Evolutionary conservation across 495 filamentous ascomycete species (phyloP), one percentile per base, ranked within the genome.

Genomic region (Bathelium albidoporum): DNA sequence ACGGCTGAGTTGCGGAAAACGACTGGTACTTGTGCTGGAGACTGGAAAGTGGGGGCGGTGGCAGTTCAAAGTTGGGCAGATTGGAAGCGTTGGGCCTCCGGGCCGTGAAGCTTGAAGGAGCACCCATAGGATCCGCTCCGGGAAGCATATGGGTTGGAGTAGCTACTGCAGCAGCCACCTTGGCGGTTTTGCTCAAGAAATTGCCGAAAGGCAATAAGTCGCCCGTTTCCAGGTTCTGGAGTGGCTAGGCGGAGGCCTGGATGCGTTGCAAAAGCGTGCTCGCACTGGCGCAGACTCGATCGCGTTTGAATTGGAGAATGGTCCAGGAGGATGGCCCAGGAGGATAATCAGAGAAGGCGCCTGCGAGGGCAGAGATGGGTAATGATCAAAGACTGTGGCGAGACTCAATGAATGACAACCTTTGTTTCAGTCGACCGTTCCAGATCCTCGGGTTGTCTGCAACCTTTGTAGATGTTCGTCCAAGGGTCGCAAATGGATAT

Each of bases 1-100:
- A 66, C 60, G 70, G 71, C 72, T 84, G 70, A 73, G 73, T 62
- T 73, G 79, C 72, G 75, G 73, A 71, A 49, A 72, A 70, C 53
- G 72, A 68, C 0, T 73, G 69, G 65, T 79, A 82, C 67, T 83
- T 84, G 44, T 75, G 70, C 31, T 70, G 64, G 59, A 71, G 43
- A 34, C 32, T 44, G 22, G 64, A 66, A 41, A 70, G 62, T 14
- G 62, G 74, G 31, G 76, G 74, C 53, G 75, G 72, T 34, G 71
- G 74, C 31, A 75, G 73, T 61, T 76, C 73, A 43, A 77, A 76
- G 43, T 49, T 72, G 5, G 73, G 71, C 49, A 77, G 65, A 53
- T 72, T 70, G 12, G 69, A 70, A 24, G 75, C 75, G 66, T 74
- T 66, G 32, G 73, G 72, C 66, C 75, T 73, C 64, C 75, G 67